Conservation (phyloP, 306 rosid genomes). For the Casuarina equisetifolia region DNA sequence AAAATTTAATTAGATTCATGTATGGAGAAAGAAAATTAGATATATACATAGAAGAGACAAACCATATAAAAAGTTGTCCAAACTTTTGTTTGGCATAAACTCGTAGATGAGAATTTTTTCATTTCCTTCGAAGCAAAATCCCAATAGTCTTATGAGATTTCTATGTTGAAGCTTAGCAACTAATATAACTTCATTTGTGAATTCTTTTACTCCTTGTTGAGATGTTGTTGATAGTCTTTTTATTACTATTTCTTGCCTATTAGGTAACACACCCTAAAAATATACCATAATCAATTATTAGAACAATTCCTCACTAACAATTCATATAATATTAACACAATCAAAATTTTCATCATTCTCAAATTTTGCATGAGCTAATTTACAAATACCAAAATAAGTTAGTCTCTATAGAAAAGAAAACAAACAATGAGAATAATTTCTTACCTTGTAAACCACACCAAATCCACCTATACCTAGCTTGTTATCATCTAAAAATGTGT, state of each 20-base stretch:
- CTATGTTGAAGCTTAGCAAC: constrained; percentile 41
- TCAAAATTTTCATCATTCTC: no score
- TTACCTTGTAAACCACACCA: constrained; percentile 33
- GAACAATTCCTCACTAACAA: no score
- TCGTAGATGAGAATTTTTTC: constrained; percentile 39
- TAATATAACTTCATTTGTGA: constrained; percentile 28
- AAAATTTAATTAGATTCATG: no score
- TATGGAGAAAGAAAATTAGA: background rate
- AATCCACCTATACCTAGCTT: constrained; percentile 33
- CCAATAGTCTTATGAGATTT: constrained; percentile 28
- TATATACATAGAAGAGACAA: background rate
- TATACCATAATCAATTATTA: background rate
- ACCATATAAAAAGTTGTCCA: constrained; percentile 23
- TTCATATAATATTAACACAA: no score
- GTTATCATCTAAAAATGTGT: constrained; percentile 18
- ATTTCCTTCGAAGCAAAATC: constrained; percentile 34
- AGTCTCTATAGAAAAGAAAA: accelerated
- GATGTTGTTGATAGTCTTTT: constrained; percentile 33
- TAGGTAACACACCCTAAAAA: constrained; percentile 14
- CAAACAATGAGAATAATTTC: no score
- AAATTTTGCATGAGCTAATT: no score
- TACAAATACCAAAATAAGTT: no score
- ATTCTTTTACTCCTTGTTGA: constrained; percentile 27
- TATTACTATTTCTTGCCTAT: constrained; percentile 26
- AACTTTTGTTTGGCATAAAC: constrained; percentile 30